Evolutionary conservation across 306 rosid species (phyloP), one percentile per base, ranked within the genome.

Genomic region (Cucumis hystrix): DNA sequence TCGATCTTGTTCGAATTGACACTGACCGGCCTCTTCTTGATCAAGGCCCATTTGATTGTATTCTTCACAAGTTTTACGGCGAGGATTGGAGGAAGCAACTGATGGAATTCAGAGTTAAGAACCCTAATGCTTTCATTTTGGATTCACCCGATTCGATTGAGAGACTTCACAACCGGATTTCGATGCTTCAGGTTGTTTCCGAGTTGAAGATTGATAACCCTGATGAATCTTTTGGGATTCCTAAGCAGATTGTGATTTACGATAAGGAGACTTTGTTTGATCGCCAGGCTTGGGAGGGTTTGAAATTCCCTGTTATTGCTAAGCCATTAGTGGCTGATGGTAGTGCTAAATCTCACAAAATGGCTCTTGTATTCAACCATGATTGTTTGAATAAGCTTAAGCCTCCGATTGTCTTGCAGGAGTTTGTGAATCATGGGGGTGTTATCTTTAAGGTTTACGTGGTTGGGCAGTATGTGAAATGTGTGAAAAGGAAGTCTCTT

Each of bases 301-400:
- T 93, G 57, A 91, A 87, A 86, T 91, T 91, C 49, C 98, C 98
- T 59, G 90, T 91, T 54, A 93, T 93, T 14, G 90, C 97, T 14
- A 93, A 93, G 80, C 98, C 98, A 6, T 78, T 89, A 11, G 98
- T 91, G 2, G 97, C 98, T 0, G 98, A 93, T 75, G 98, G 98
- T 2, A 89, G 96, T 75, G 98, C 98, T 8, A 88, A 84, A 80
- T 91, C 98, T 43, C 98, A 93, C 80, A 88, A 91, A 79, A 93
- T 93, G 98, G 87, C 91, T 37, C 83, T 93, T 8, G 91, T 93
- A 9, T 93, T 85, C 81, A 90, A 80, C 83, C 90, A 76, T 49
- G 93, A 86, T 1, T 87, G 88, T 21, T 82, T 93, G 74, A 83
- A 84, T 67, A 82, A 91, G 82, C 91, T 91, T 43, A 93, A 88